Base-by-base conservation (phyloP, 768 basidiomycete genomes). In the Trichaptum fuscoviolaceum region DNA sequence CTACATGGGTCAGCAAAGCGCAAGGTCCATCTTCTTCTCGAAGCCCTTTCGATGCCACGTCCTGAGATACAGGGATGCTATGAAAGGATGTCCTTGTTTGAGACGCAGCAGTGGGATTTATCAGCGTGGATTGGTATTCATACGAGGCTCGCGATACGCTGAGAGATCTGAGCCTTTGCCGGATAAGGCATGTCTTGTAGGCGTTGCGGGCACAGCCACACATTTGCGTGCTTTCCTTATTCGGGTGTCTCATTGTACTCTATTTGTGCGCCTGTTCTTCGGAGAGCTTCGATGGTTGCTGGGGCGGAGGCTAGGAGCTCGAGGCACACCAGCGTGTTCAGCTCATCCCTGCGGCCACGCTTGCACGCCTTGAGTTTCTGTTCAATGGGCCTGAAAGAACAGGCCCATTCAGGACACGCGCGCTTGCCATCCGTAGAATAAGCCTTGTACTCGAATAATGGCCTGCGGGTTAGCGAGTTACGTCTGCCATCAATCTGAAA, bases 401-500 rank as follows among this genome's bases (percentile, higher is more conserved):
- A 52, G 42, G 42, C 42, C 42, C 42, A 52, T 6, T 52, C 42
- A 52, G 15, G 42, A 4, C 2, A 52, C 3, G 42, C 42, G 42
- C 42, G 42, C 42, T 20, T 52, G 42, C 42, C 20, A 52, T 52
- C 42, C 20, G 3, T 12, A 52, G 42, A 52, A 52, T 12, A 52
- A 52, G 42, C 42, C 42, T 52, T 52, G 42, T 52, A 52, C 42
- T 52, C 42, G 20, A 52, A 52, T 52, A 52, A 52, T 52, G 42
- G 42, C 42, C 30, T 52, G 42, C 42, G 42, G 42, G 42, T 52
- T 52, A 52, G 42, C 42, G 42, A 52, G 42, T 52, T 52, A 52
- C 42, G 42, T 52, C 42, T 52, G 42, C 42, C 42, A 52, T 52
- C 42, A 52, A 52, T 52, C 42, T 52, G 42, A 52, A 52, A 52